Base-by-base conservation (phyloP, 2,329 filamentous ascomycete species). In the Trichoderma koningii region DNA sequence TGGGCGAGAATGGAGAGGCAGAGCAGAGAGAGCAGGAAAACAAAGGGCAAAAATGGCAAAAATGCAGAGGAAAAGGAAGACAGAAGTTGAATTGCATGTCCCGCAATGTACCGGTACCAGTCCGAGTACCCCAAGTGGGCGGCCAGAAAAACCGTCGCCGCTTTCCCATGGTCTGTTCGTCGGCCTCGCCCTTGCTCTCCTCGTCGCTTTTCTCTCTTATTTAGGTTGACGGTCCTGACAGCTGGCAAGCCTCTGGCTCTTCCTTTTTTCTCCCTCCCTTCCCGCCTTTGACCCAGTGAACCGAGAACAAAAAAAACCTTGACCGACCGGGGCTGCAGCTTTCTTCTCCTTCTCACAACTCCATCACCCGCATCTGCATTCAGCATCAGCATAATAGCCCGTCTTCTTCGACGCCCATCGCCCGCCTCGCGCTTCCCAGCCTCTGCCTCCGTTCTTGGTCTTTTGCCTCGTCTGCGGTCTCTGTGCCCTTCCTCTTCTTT, bases 201-300 rank as follows among this genome's bases (percentile, higher is more conserved):
- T 38, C 34, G 34, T 38, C 34, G 34, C 34, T 9, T 14, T 38
- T 12, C 47, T 51, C 53, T 63, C 51, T 66, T 66, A 66, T 63
- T 63, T 66, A 66, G 64, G 57, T 61, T 61, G 63, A 65, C 63
- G 34, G 55, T 47, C 63, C 63, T 65, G 63, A 59, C 55, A 65
- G 51, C 63, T 61, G 63, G 50, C 57, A 53, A 42, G 53, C 48
- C 50, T 52, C 30, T 45, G 55, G 45, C 53, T 41, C 63, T 63
- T 38, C 10, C 48, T 52, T 60, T 57, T 57, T 63, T 26, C 45
- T 51, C 62, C 51, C 41, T 50, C 45, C 56, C n/a, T 42, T 63
- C 38, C 57, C 57, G 59, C 59, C 47, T 42, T 47, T 53, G 57
- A 47, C 47, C 50, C 38, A 55, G 30, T 41, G 60, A 60, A 14